Percentiles rank a stretch among this genome's conserved stretches.
Evolutionary conservation across 148 eudicot genomes (phyloP).

Genomic region (Spergularia marina): DNA sequence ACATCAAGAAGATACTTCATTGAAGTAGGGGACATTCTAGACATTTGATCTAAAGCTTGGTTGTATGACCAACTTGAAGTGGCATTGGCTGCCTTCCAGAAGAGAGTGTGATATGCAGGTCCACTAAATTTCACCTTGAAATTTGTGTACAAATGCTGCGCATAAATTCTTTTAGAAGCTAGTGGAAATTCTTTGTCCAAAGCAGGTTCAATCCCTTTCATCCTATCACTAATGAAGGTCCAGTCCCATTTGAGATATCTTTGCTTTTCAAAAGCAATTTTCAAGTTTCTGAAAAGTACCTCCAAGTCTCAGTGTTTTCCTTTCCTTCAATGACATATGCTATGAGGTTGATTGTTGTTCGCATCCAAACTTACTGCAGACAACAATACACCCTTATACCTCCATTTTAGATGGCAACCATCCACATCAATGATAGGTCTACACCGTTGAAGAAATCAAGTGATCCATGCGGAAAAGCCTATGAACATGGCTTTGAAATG

Average conservation of each 20-base stretch:
- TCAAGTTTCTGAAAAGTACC: too few species aligned
- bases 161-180: neutral
- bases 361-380: neutral
- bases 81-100: neutral
- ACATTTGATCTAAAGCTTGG: neutral
- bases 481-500: neutral
- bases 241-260: neutral
- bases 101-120: neutral
- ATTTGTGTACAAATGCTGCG: neutral
- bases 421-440: neutral
- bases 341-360: neutral
- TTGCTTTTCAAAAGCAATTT: neutral
- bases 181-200: neutral
- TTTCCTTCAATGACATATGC: neutral
- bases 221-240: neutral
- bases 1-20: neutral
- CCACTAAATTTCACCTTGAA: neutral
- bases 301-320: neutral
- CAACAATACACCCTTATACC: neutral
- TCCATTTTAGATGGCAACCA: neutral
- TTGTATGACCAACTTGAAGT: neutral
- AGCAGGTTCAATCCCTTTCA: neutral
- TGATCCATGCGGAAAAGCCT: neutral
- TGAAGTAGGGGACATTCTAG: neutral
- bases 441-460: neutral